Evolutionary conservation across 1,284 basidiomycete genomes (phyloP).

Genomic region (Trichosporon coremiiforme): DNA sequence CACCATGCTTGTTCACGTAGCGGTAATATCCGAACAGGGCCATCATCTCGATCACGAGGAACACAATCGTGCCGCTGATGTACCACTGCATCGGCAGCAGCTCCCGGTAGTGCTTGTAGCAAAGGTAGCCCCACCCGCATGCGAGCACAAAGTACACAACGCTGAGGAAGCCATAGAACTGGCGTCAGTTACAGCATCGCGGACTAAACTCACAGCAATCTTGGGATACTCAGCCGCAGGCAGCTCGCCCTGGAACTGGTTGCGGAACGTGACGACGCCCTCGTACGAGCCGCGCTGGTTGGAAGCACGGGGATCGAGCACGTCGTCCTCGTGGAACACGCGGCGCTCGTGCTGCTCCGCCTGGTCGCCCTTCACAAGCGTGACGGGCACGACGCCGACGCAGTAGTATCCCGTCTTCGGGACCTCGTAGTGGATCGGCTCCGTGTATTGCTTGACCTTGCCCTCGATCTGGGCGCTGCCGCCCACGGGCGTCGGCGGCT

Average conservation of each 20-base stretch:
- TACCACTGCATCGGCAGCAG: slow-evolving; percentile 78
- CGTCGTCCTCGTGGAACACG: neutral
- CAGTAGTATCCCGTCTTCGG: slow-evolving; percentile 91
- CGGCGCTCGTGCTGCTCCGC: slow-evolving; percentile 9
- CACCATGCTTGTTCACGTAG: slow-evolving; percentile 86
- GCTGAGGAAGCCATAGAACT: slow-evolving; percentile 89
- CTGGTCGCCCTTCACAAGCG: slow-evolving; percentile 58
- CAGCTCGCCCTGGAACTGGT: slow-evolving; percentile 84
- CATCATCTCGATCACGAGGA: slow-evolving; percentile 91
- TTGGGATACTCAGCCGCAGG: slow-evolving; percentile 97
- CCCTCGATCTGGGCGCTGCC: slow-evolving; percentile 3
- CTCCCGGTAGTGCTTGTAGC: slow-evolving; percentile 77
- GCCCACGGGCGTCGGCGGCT: neutral
- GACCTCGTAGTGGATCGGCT: slow-evolving; percentile 71
- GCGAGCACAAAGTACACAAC: slow-evolving; percentile 72
- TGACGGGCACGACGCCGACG: slow-evolving; percentile 83
- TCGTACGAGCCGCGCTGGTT: slow-evolving; percentile 73
- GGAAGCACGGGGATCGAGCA: slow-evolving; percentile 40
- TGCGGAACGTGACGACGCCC: slow-evolving; percentile 81
- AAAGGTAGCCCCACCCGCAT: slow-evolving; percentile 78
- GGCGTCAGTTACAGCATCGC: slow-evolving; percentile 18
- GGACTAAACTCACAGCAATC: slow-evolving; percentile 69
- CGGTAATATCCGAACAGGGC: slow-evolving; percentile 66
- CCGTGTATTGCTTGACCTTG: slow-evolving; percentile 34
- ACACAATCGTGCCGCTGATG: slow-evolving; percentile 83